These are phyloP conservation scores for Sindora glabra DNA, from an alignment of 306 rosid species.

Conservation along the genomic window DNA sequence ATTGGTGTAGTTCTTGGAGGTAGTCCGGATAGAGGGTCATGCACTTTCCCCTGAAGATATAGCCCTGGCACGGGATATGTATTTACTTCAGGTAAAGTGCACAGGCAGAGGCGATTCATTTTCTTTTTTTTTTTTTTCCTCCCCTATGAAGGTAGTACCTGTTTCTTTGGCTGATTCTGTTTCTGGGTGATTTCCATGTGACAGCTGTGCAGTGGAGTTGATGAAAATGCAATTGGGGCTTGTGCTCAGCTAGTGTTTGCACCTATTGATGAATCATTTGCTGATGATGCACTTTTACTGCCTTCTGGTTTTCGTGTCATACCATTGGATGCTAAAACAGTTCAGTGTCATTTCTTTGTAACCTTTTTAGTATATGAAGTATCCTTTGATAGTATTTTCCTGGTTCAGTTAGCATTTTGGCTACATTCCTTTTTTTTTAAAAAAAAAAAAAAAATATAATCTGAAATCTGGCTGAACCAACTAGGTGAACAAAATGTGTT, in stretches of 20 bases:
- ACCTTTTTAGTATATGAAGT: neutral
- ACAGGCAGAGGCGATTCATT: neutral
- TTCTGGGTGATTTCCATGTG: neutral
- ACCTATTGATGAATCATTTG: slow-evolving; percentile 92
- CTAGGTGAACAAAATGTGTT: neutral
- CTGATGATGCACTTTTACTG: slow-evolving; percentile 83
- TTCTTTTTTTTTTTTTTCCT: neutral
- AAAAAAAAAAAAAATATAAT: no score
- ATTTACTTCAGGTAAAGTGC: slow-evolving; percentile 64
- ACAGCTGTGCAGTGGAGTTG: slow-evolving; percentile 92
- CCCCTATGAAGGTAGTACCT: neutral
- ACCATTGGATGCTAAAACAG: slow-evolving; percentile 85
- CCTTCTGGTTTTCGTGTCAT: slow-evolving; percentile 96
- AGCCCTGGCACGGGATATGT: slow-evolving; percentile 85
- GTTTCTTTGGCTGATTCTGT: neutral
- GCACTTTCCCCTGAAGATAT: slow-evolving; percentile 87
- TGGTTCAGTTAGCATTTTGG: neutral
- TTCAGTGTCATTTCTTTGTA: slow-evolving; percentile 18
- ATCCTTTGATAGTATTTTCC: neutral
- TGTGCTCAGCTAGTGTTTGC: slow-evolving; percentile 98
- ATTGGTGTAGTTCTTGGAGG: slow-evolving; percentile 72
- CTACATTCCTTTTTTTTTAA: neutral
- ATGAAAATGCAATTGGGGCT: slow-evolving; percentile 79
- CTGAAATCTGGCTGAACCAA: no score
- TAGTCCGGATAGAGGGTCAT: slow-evolving; percentile 96